Conservation (phyloP, 257 asterid species). For the Fraxinus excelsior region DNA sequence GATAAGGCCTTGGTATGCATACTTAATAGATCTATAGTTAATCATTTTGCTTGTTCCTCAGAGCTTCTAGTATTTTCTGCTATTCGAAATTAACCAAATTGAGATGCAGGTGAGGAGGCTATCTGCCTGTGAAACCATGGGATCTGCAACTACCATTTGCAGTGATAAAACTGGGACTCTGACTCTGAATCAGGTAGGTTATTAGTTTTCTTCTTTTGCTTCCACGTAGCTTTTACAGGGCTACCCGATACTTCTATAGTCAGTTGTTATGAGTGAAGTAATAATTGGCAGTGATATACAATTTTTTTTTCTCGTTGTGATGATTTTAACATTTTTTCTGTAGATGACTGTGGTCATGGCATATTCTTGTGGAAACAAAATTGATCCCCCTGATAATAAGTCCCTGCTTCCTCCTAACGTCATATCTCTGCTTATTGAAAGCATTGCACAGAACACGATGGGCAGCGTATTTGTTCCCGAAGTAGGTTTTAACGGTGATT, state of each 20-base stretch:
- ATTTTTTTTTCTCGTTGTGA: slow-evolving; percentile 3
- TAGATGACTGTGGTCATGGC: slow-evolving; percentile 94
- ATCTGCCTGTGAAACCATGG: slow-evolving; percentile 99
- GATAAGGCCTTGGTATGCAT: slow-evolving; percentile 92
- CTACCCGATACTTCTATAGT: neutral
- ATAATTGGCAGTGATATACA: neutral
- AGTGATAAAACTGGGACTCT: slow-evolving; percentile 97
- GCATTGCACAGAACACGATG: slow-evolving; percentile 84
- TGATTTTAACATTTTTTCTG: slow-evolving; percentile 11
- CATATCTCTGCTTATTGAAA: slow-evolving; percentile 67
- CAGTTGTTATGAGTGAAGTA: slow-evolving; percentile 18
- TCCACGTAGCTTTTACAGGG: slow-evolving; percentile 7
- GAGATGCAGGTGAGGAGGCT: slow-evolving; percentile 84
- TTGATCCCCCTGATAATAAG: slow-evolving; percentile 57
- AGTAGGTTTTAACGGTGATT: slow-evolving; percentile 42
- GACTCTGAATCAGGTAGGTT: slow-evolving; percentile 79
- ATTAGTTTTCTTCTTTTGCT: slow-evolving; percentile 20
- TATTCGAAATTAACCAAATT: slow-evolving; percentile 14
- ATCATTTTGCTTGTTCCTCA: slow-evolving; percentile 10
- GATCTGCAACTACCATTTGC: slow-evolving; percentile 97
- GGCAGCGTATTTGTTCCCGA: slow-evolving; percentile 88
- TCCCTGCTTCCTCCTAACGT: slow-evolving; percentile 54
- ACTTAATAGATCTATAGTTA: slow-evolving; percentile 13
- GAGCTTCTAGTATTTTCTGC: neutral
- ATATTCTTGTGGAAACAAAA: slow-evolving; percentile 57